These are phyloP conservation scores for Scedosporium boydii DNA, from an alignment of 2,329 filamentous ascomycete genomes.

Conservation along the genomic window DNA sequence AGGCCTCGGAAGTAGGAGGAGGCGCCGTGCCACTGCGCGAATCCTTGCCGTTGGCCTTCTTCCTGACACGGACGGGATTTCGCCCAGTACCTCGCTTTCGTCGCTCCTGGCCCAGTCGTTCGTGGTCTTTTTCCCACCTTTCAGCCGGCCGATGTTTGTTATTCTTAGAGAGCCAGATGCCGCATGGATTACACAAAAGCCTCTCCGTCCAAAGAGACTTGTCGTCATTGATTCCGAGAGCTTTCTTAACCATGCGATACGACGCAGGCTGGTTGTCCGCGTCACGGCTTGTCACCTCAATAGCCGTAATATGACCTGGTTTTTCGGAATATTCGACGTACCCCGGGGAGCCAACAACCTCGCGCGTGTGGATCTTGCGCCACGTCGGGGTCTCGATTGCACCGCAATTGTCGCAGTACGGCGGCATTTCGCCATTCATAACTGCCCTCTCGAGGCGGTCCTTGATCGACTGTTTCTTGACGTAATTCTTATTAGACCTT, in stretches of 20 bases:
- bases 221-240: conserved; percentile 50
- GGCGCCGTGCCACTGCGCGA: conserved; percentile 25
- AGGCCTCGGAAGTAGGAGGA: conserved; percentile 38
- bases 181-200: conserved; percentile 88
- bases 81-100: conserved; percentile 36
- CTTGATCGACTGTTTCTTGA: conserved; percentile 53
- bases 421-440: conserved; percentile 72
- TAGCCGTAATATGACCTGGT: conserved; percentile 63
- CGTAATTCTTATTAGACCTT: conserved; percentile 51
- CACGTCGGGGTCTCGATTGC: conserved; percentile 94
- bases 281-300: conserved; percentile 57
- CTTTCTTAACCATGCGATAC: conserved; percentile 74
- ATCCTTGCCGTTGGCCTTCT: conserved; percentile 26
- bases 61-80: conserved; percentile 36
- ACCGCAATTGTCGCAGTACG: conserved; percentile 86
- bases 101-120: conserved; percentile 40
- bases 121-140: conserved; percentile 64
- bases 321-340: conserved; percentile 64
- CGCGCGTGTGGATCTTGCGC: conserved; percentile 84
- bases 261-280: conserved; percentile 50
- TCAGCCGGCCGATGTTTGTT: conserved; percentile 74
- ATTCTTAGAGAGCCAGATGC: conserved; percentile 88
- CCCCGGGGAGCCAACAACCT: conserved; percentile 58
- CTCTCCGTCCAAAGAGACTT: conserved; percentile 60
- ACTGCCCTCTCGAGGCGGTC: conserved; percentile 55